phyloP scores from a whole-genome alignment of 345 rosid species.

The Trapa incisa region DNA sequence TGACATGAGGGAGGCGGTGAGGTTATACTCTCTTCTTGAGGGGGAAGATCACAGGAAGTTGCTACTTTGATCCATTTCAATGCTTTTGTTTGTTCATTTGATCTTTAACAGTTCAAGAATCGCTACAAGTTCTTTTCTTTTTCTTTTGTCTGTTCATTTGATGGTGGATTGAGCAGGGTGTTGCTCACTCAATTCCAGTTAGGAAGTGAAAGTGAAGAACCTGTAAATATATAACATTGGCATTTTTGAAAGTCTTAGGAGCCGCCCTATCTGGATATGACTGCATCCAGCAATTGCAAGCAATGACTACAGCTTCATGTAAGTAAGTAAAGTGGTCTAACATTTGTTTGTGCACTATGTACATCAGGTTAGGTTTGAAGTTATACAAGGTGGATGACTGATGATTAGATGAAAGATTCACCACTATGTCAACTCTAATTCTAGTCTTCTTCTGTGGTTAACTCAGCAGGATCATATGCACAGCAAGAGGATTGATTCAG shows the following conservation, averaged over 20 bases:
- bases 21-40: conserved; percentile 17
- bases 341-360: neutral
- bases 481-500: conserved; percentile 10
- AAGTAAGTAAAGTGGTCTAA: neutral
- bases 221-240: neutral
- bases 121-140: neutral
- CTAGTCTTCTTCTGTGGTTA: neutral
- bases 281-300: neutral
- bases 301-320: neutral
- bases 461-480: neutral
- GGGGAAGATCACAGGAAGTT: conserved; percentile 3
- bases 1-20: conserved; percentile 71
- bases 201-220: neutral
- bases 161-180: conserved; percentile 6
- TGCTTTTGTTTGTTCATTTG: neutral
- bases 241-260: neutral
- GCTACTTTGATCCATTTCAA: neutral
- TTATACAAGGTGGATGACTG: neutral
- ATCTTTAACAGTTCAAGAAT: neutral
- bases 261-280: neutral
- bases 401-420: neutral
- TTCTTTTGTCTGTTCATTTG: neutral
- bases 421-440: neutral
- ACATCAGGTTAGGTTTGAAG: neutral
- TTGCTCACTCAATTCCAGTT: conserved; percentile 7